Percentiles rank a stretch among this genome's conserved stretches.
phyloP scores from a whole-genome alignment of 108 stramenopile genomes.

The Stephanodiscus minutulus region DNA sequence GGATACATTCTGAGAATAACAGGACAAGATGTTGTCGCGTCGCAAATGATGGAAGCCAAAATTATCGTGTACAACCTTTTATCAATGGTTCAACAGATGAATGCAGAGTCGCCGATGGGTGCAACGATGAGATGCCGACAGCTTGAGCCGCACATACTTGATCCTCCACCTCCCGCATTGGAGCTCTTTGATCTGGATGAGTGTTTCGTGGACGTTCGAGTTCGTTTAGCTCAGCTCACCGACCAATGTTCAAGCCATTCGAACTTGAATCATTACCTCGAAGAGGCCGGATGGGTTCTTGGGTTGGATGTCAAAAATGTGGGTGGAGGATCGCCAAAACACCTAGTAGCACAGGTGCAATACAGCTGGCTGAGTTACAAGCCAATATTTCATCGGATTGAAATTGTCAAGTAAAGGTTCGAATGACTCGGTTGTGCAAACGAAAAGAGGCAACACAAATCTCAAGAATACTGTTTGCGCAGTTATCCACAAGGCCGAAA shows the following conservation, averaged over 20 bases:
- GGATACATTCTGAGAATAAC: too few relatives aligned
- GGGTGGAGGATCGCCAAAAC: slow-evolving; percentile 39
- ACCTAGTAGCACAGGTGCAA: too few relatives aligned
- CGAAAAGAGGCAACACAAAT: too few relatives aligned
- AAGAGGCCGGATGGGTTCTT: slow-evolving; percentile 71
- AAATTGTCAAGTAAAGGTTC: too few relatives aligned
- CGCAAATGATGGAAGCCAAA: too few relatives aligned
- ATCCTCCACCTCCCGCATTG: slow-evolving; percentile 70
- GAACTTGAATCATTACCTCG: slow-evolving; percentile 71
- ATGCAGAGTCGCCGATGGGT: neutral
- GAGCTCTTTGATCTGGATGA: slow-evolving; percentile 91
- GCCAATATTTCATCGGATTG: too few relatives aligned
- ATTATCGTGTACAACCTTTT: neutral
- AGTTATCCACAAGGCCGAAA: too few relatives aligned
- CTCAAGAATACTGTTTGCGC: too few relatives aligned
- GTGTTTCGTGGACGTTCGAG: slow-evolving; percentile 67
- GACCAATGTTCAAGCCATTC: slow-evolving; percentile 63
- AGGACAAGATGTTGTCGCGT: too few relatives aligned
- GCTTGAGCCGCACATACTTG: slow-evolving; percentile 53
- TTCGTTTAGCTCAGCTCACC: slow-evolving; percentile 77
- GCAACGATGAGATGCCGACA: neutral
- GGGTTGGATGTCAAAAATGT: slow-evolving; percentile 35
- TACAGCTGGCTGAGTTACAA: too few relatives aligned
- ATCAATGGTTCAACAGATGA: neutral
- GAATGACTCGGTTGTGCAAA: too few relatives aligned